These are phyloP conservation scores for Furcasterigmium sp. DNA, from an alignment of 2,329 filamentous ascomycete genomes.

Conservation along the genomic window DNA sequence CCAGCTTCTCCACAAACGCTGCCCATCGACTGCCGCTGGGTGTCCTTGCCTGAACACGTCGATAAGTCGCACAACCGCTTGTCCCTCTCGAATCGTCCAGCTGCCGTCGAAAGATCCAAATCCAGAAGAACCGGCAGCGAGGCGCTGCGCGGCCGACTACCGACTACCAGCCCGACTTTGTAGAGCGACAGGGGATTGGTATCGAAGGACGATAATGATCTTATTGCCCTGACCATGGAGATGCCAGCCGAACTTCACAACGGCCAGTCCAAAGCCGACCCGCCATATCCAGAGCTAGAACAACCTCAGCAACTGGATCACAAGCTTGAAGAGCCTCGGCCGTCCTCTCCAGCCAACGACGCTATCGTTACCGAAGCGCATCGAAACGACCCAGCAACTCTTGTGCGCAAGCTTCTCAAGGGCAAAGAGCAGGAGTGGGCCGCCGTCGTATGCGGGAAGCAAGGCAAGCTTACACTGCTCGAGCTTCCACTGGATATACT, in stretches of 20 bases:
- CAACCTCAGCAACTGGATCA: neutral
- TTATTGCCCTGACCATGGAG: neutral
- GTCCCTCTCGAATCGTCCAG: no score
- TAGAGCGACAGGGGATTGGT: no score
- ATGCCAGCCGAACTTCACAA: neutral
- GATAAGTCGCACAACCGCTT: no score
- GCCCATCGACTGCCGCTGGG: no score
- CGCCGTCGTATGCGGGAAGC: slow-evolving; percentile 42
- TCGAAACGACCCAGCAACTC: slow-evolving; percentile 11
- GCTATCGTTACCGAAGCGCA: slow-evolving; percentile 6
- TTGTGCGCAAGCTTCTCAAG: slow-evolving; percentile 37
- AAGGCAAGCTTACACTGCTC: slow-evolving; percentile 51
- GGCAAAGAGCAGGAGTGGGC: slow-evolving; percentile 63
- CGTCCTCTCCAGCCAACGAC: slow-evolving; percentile 1
- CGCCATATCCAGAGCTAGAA: neutral
- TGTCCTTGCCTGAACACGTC: no score
- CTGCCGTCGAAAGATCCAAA: no score
- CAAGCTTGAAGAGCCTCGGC: neutral
- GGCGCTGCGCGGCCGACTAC: no score
- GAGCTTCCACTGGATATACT: slow-evolving; percentile 75
- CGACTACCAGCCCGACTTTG: no score
- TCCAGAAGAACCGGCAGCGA: no score
- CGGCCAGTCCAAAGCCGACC: neutral
- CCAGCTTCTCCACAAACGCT: no score
- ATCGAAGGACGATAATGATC: neutral